Conservation (phyloP, 2,329 filamentous ascomycete species). For the Fusarium scirpi region DNA sequence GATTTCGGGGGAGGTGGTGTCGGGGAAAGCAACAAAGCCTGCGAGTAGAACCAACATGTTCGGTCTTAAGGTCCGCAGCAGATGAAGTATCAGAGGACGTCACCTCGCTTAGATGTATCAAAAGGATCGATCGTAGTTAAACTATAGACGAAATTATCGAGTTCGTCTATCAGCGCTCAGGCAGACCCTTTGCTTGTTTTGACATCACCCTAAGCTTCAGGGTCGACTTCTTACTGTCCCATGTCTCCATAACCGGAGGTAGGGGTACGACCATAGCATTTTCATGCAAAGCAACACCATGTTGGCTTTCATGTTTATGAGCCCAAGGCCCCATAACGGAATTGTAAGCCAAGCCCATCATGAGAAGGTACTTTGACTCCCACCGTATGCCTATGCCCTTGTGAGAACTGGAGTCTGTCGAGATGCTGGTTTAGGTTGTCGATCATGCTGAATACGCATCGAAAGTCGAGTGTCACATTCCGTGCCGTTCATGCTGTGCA, state of each 20-base stretch:
- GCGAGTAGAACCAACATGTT: constrained; percentile 18
- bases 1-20: neutral
- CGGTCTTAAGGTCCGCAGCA: neutral
- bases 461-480: constrained; percentile 42
- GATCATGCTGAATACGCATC: constrained; percentile 34
- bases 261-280: neutral
- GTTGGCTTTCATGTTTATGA: constrained; percentile 4
- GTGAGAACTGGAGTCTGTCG: constrained; percentile 24
- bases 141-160: neutral
- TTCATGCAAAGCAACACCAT: constrained; percentile 22
- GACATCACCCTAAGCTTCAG: neutral
- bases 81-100: neutral
- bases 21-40: constrained; percentile 9
- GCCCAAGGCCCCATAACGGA: neutral
- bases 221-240: neutral
- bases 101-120: neutral
- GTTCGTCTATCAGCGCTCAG: neutral
- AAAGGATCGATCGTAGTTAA: neutral
- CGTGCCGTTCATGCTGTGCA: constrained; percentile 39
- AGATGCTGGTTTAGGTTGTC: constrained; percentile 21
- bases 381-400: constrained; percentile 12
- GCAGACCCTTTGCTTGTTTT: neutral
- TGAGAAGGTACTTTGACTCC: neutral
- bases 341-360: neutral
- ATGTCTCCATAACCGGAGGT: neutral